Evolutionary conservation across 495 filamentous ascomycete genomes (phyloP).

Genomic region (Aspergillus hancockii): DNA sequence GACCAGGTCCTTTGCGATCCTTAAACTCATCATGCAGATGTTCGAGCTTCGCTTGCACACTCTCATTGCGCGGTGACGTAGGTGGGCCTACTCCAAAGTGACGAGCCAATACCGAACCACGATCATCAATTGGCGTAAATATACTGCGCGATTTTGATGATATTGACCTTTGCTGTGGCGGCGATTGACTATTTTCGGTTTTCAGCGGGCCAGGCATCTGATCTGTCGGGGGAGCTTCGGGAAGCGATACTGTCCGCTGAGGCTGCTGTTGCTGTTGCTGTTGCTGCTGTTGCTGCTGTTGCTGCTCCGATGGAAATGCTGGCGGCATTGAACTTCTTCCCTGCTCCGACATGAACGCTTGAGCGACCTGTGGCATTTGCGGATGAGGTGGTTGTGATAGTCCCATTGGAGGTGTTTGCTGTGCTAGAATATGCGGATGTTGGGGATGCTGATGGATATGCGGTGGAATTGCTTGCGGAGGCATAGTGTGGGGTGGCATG

Average conservation of each 20-base stretch:
- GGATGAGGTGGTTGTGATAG: conserved; percentile 47
- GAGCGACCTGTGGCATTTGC: conserved; percentile 63
- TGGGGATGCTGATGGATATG: conserved; percentile 47
- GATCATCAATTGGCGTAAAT: conserved; percentile 95
- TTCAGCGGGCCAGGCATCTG: conserved; percentile 40
- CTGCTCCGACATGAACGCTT: conserved; percentile 69
- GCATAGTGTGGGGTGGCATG: conserved; percentile 33
- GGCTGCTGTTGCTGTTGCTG: conserved; percentile 46
- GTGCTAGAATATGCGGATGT: conserved; percentile 34
- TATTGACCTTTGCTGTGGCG: conserved; percentile 65
- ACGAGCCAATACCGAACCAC: conserved; percentile 80
- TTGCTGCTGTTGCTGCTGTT: conserved; percentile 41
- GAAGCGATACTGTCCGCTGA: conserved; percentile 40
- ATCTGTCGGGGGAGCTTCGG: conserved; percentile 41
- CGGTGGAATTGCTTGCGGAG: conserved; percentile 34
- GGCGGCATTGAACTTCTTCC: conserved; percentile 55
- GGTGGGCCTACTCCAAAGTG: conserved; percentile 68
- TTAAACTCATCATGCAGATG: conserved; percentile 45
- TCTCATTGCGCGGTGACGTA: conserved; percentile 37
- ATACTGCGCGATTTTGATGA: conserved; percentile 86
- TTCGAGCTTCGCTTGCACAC: conserved; percentile 40
- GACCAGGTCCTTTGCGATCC: conserved; percentile 44
- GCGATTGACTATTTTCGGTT: conserved; percentile 49
- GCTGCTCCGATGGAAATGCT: conserved; percentile 46
- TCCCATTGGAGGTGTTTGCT: conserved; percentile 37